A percentile compares a stretch with the other conserved stretches of the same genome.
Evolutionary conservation across 1,284 basidiomycete genomes (phyloP).

Genomic region (Irpex sp.): DNA sequence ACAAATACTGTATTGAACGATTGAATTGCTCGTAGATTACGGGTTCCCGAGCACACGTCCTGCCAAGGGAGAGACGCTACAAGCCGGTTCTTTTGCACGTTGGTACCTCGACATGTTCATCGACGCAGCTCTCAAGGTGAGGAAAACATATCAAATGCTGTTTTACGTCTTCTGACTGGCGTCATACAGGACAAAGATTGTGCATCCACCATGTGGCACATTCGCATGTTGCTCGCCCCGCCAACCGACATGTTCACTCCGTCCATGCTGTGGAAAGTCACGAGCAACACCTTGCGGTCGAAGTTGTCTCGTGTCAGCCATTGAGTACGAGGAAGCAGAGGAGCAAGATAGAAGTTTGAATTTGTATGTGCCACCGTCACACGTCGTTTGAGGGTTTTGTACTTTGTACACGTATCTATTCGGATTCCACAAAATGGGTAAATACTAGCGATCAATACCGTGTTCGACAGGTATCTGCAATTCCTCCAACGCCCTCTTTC

Average conservation of each 20-base stretch:
- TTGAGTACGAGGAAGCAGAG: neutral
- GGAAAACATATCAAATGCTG: neutral
- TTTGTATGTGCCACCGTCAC: neutral
- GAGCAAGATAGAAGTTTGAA: neutral
- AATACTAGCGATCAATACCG: slow-evolving; percentile 29
- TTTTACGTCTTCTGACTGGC: neutral
- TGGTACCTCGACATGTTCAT: slow-evolving; percentile 16
- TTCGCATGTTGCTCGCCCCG: slow-evolving; percentile 13
- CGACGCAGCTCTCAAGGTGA: slow-evolving; percentile 13
- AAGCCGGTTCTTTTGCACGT: slow-evolving; percentile 9
- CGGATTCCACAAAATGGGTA: neutral
- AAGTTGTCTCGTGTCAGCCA: neutral
- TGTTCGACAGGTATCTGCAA: slow-evolving; percentile 47
- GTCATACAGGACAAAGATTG: slow-evolving; percentile 6
- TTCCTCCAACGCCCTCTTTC: slow-evolving; percentile 42
- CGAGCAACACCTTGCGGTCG: neutral
- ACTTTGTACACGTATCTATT: neutral
- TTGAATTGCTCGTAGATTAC: slow-evolving; percentile 4
- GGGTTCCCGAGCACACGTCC: slow-evolving; percentile 14
- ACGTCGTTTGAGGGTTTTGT: neutral
- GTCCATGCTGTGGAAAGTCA: slow-evolving; percentile 8
- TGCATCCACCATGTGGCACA: slow-evolving; percentile 15
- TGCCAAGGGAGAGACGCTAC: slow-evolving; percentile 9
- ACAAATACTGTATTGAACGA: neutral
- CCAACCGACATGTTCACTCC: slow-evolving; percentile 13